phyloP scores from a whole-genome alignment of 352 stramenopile species.

The Phytopythium mirpurense region DNA sequence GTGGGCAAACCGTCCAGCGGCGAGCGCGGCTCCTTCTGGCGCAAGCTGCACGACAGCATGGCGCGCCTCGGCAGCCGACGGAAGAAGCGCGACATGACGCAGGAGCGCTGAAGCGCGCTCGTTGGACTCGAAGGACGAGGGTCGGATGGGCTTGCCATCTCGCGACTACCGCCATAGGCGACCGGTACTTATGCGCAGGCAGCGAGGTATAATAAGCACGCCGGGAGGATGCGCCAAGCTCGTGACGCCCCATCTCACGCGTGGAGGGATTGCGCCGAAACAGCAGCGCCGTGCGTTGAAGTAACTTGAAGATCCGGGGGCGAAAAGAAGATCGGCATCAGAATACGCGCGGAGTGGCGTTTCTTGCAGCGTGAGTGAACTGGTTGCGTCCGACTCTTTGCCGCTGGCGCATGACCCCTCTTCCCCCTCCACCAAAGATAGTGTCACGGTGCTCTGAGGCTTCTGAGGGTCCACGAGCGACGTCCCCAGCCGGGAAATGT shows the following conservation, averaged over 20 bases:
- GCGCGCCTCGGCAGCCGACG: conserved; percentile 55
- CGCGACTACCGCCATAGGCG: not conserved
- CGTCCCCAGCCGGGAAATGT: too few relatives aligned
- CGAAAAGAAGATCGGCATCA: too few relatives aligned
- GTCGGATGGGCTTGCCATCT: not conserved
- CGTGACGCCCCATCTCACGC: not conserved
- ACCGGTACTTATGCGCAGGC: too few relatives aligned
- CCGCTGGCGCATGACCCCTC: too few relatives aligned
- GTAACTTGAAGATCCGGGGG: too few relatives aligned
- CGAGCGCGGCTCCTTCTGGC: conserved; percentile 59
- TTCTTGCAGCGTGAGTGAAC: too few relatives aligned
- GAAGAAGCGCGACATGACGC: conserved; percentile 25
- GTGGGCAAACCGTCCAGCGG: conserved; percentile 18
- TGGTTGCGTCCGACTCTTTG: too few relatives aligned
- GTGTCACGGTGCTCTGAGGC: too few relatives aligned
- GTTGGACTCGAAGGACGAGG: not conserved
- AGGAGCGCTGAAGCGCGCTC: not conserved
- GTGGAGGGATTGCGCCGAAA: not conserved
- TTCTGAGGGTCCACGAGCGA: too few relatives aligned
- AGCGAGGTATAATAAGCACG: not conserved
- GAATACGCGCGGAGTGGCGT: too few relatives aligned
- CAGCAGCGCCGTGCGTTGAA: not conserved
- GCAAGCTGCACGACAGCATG: conserved; percentile 68
- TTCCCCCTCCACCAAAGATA: too few relatives aligned
- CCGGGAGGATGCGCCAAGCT: not conserved